phyloP scores from a whole-genome alignment of 495 filamentous ascomycete species.

The Penicillium diatomitis region DNA sequence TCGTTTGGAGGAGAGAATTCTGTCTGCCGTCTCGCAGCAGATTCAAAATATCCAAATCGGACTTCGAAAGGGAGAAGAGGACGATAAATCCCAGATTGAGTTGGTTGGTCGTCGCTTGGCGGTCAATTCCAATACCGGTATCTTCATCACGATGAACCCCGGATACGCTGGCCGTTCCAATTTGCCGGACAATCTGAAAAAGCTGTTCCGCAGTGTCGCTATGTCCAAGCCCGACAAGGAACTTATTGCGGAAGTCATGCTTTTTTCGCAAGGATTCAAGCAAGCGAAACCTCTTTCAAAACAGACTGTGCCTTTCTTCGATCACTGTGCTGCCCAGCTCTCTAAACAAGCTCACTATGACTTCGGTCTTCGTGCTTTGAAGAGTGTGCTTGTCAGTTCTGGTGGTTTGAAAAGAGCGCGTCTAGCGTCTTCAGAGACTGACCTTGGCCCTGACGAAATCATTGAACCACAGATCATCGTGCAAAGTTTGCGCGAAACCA shows the following conservation, averaged over 20 bases:
- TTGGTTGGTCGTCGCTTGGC: conserved; percentile 78
- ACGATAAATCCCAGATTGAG: conserved; percentile 80
- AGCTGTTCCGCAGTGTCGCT: conserved; percentile 95
- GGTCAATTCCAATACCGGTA: conserved; percentile 87
- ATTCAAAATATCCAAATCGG: conserved; percentile 98
- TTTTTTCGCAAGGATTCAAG: conserved; percentile 97
- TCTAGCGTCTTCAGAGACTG: conserved; percentile 46
- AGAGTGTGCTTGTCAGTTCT: conserved; percentile 96
- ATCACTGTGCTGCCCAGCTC: conserved; percentile 66
- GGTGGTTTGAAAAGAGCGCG: conserved; percentile 87
- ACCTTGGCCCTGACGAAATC: conserved; percentile 58
- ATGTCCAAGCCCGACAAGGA: conserved; percentile 99
- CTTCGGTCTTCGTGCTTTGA: conserved; percentile 92
- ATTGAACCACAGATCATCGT: conserved; percentile 98
- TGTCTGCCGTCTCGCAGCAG: conserved; percentile 96
- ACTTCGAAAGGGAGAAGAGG: conserved; percentile 67
- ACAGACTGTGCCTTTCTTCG: conserved; percentile 96
- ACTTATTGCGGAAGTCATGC: conserved; percentile 98
- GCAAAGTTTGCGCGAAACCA: conserved; percentile 95
- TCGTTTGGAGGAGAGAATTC: conserved; percentile 88
- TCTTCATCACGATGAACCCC: conserved; percentile 99
- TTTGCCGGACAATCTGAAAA: conserved; percentile 96
- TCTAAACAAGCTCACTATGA: conserved; percentile 99
- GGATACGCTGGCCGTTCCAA: conserved; percentile 98
- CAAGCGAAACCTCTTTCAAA: conserved; percentile 87